Evolutionary conservation across 805 yeast species (phyloP).

Genomic region (Ogataea allantospora): DNA sequence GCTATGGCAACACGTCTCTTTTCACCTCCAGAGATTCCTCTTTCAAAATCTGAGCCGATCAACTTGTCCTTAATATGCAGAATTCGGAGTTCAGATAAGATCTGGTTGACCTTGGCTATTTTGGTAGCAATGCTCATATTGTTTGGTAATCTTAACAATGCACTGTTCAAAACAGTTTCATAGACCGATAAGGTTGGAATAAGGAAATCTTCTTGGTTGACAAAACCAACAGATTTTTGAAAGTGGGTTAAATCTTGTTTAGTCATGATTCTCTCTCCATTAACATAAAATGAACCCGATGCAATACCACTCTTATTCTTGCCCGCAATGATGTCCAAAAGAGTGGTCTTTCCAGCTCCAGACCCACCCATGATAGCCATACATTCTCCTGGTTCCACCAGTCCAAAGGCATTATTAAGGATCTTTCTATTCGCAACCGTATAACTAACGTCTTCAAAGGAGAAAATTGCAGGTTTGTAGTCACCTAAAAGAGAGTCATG

Average conservation of each 20-base stretch:
- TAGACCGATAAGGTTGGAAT: constrained; percentile 93
- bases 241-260: constrained; percentile 41
- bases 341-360: constrained; percentile 96
- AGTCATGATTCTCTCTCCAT: constrained; percentile 52
- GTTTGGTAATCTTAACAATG: constrained; percentile 81
- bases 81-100: constrained; percentile 82
- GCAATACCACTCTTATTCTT: constrained; percentile 76
- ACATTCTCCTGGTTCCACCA: constrained; percentile 83
- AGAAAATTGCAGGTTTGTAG: constrained; percentile 65
- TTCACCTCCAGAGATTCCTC: constrained; percentile 95
- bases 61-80: constrained; percentile 77
- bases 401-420: constrained; percentile 65
- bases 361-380: constrained; percentile 98
- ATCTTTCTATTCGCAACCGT: constrained; percentile 51
- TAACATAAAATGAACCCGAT: constrained; percentile 67
- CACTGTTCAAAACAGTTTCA: constrained; percentile 92
- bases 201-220: constrained; percentile 90
- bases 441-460: constrained; percentile 74
- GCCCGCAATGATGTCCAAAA: constrained; percentile 86
- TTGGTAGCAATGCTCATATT: constrained; percentile 73
- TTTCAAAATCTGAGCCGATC: constrained; percentile 82
- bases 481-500: constrained; percentile 40
- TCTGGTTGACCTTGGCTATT: constrained; percentile 76
- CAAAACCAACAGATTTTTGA: constrained; percentile 81
- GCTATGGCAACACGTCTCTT: constrained; percentile 91